These are phyloP conservation scores for Plasmodium gaboni DNA, from an alignment of 169 alveolate species.

Conservation along the genomic window DNA sequence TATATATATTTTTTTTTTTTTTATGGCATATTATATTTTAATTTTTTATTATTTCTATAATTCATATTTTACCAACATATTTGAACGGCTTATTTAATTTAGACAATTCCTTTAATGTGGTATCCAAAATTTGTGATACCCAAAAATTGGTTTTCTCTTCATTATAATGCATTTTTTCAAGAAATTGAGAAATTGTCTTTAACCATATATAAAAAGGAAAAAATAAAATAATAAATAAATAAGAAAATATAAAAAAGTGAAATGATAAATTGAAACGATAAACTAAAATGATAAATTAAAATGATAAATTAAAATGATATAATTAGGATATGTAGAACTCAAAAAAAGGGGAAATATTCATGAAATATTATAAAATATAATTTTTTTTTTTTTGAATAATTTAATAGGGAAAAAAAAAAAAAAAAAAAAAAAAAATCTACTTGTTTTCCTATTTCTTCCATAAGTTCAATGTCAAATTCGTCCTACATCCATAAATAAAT, in stretches of 20 bases:
- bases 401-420: too few relatives aligned
- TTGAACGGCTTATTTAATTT: slow-evolving; percentile 86
- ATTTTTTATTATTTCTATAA: too few relatives aligned
- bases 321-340: too few relatives aligned
- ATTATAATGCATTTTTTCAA: slow-evolving; percentile 80
- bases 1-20: too few relatives aligned
- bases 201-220: too few relatives aligned
- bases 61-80: slow-evolving; percentile 77
- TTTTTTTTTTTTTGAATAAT: neutral
- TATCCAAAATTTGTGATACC: slow-evolving; percentile 86
- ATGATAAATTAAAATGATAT: too few relatives aligned
- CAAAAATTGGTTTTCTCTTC: slow-evolving; percentile 85
- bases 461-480: slow-evolving; percentile 81
- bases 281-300: neutral
- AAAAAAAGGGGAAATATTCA: too few relatives aligned
- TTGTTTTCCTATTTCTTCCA: slow-evolving; percentile 82
- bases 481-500: slow-evolving; percentile 43
- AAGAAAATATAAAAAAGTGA: neutral
- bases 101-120: slow-evolving; percentile 85
- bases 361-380: too few relatives aligned
- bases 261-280: neutral
- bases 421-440: slow-evolving; percentile 7
- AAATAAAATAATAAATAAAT: too few relatives aligned
- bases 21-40: too few relatives aligned
- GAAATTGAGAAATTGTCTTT: slow-evolving; percentile 79